Percentiles rank a stretch among this genome's conserved stretches.
phyloP scores from a whole-genome alignment of 768 basidiomycete genomes.

The Boletus sp. region DNA sequence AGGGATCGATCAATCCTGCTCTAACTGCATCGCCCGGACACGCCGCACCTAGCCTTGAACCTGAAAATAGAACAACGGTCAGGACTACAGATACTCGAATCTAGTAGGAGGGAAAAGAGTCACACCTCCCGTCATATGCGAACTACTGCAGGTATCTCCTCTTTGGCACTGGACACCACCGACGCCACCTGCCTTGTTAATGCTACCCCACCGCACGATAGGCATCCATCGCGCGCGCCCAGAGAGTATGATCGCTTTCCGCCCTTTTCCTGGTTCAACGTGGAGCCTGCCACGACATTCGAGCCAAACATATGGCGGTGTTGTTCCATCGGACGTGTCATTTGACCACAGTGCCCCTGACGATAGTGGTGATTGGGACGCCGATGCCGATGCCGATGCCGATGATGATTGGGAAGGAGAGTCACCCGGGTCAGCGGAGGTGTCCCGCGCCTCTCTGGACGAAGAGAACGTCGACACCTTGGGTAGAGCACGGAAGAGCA shows the following conservation, averaged over 20 bases:
- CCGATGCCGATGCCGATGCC: background rate
- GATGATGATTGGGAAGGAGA: conserved; percentile 2
- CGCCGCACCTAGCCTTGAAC: background rate
- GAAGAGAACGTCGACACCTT: conserved; percentile 35
- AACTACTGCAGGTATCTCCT: background rate
- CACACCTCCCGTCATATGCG: conserved; percentile 23
- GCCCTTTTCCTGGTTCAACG: conserved; percentile 88
- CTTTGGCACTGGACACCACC: background rate
- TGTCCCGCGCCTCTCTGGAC: background rate
- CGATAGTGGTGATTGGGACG: background rate
- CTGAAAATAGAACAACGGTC: background rate
- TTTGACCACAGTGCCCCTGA: background rate
- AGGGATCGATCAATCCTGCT: conserved; percentile 3
- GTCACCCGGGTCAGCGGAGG: background rate
- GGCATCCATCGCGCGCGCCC: conserved; percentile 74
- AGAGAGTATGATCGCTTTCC: conserved; percentile 91
- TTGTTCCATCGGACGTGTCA: background rate
- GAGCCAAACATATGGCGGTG: conserved; percentile 74
- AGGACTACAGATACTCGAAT: background rate
- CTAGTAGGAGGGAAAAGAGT: background rate
- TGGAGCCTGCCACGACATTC: conserved; percentile 87
- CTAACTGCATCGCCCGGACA: background rate
- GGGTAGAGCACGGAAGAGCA: conserved; percentile 79
- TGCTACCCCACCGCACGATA: conserved; percentile 53
- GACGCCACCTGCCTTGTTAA: conserved; percentile 47